These are phyloP conservation scores for Phytophthora citrophthora DNA, from an alignment of 352 stramenopile genomes.

Conservation along the genomic window DNA sequence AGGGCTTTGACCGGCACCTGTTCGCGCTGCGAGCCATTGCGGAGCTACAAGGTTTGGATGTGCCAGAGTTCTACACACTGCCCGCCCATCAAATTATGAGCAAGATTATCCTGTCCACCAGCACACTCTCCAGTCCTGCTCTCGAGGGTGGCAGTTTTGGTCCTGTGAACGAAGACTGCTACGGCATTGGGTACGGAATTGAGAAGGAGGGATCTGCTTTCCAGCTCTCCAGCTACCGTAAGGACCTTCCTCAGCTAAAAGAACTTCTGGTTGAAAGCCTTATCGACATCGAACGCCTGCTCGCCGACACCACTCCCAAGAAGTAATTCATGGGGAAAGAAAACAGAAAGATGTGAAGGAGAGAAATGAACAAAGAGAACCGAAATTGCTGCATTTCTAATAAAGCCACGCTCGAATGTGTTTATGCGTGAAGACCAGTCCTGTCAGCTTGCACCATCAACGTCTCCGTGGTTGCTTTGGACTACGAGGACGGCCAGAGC, in stretches of 20 bases:
- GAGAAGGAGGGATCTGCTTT: conserved; percentile 85
- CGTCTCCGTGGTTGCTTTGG: conserved; percentile 46
- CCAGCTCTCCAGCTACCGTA: conserved; percentile 87
- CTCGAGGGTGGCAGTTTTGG: conserved; percentile 91
- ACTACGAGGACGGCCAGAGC: conserved; percentile 39
- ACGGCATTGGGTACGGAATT: conserved; percentile 91
- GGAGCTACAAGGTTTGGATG: conserved; percentile 54
- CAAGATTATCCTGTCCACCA: conserved; percentile 93
- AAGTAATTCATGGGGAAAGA: conserved; percentile 18
- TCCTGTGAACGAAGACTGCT: conserved; percentile 90
- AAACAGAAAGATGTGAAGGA: background rate
- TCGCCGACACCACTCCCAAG: conserved; percentile 48
- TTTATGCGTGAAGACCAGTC: background rate
- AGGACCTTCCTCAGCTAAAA: conserved; percentile 74
- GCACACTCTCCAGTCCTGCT: conserved; percentile 84
- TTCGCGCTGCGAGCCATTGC: conserved; percentile 83
- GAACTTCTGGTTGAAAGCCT: conserved; percentile 80
- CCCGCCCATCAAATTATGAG: conserved; percentile 82
- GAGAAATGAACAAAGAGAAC: conserved; percentile 1
- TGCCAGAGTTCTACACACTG: conserved; percentile 83
- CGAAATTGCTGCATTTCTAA: background rate
- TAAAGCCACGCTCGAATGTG: background rate
- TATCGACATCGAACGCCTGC: conserved; percentile 70
- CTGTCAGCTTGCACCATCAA: conserved; percentile 22
- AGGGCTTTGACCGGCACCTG: conserved; percentile 90